Evolutionary conservation across 176 grass and related monocot species (phyloP).

Genomic region (Avena eriantha): DNA sequence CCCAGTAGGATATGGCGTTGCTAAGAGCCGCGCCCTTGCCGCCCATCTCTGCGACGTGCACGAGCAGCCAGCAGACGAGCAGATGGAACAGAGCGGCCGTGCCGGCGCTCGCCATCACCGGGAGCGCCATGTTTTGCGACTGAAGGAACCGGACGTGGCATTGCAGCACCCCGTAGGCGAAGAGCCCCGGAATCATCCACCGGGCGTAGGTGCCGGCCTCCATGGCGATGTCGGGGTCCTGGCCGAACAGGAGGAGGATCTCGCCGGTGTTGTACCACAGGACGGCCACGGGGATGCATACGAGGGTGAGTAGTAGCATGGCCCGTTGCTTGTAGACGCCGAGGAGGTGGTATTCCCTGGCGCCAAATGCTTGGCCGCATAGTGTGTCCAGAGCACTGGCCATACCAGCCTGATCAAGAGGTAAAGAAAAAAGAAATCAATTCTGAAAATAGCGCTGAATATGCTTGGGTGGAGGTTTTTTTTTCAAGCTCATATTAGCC

Average conservation of each 20-base stretch:
- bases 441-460: no score
- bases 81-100: background rate
- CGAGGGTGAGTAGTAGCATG: constrained; percentile 44
- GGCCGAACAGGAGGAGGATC: constrained; percentile 50
- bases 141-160: constrained; percentile 30
- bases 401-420: no score
- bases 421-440: no score
- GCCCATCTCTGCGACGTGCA: background rate
- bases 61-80: constrained; percentile 7
- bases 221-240: constrained; percentile 42
- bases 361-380: constrained; percentile 46
- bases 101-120: background rate
- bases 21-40: background rate
- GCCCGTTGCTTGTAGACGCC: constrained; percentile 57
- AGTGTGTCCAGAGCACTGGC: constrained; percentile 6
- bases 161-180: constrained; percentile 41
- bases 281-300: constrained; percentile 37
- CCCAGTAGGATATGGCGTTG: constrained; percentile 37
- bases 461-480: no score
- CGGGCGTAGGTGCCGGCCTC: constrained; percentile 47
- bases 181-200: constrained; percentile 57
- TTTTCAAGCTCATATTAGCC: no score
- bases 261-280: constrained; percentile 45
- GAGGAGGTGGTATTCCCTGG: constrained; percentile 39
- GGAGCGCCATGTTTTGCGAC: background rate